These are phyloP conservation scores for Pseudonitzschia multiseries DNA, from an alignment of 108 stramenopile genomes.

Conservation along the genomic window DNA sequence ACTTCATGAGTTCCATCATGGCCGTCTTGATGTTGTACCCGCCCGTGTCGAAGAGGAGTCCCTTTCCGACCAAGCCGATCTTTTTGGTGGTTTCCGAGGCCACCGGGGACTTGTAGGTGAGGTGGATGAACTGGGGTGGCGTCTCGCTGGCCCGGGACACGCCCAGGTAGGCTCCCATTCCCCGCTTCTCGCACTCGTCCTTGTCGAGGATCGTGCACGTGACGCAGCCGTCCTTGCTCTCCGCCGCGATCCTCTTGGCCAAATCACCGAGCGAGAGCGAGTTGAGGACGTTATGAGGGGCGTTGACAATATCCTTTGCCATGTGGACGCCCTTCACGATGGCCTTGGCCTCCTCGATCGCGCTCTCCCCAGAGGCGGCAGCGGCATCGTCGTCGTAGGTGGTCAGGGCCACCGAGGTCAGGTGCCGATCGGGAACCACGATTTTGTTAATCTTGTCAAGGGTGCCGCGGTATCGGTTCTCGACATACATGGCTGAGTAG, in stretches of 20 bases:
- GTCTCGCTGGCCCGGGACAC: slow-evolving; percentile 88
- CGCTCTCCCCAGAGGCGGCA: slow-evolving; percentile 22
- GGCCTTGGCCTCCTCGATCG: slow-evolving; percentile 35
- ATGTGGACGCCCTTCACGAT: slow-evolving; percentile 53
- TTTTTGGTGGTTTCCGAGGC: slow-evolving; percentile 43
- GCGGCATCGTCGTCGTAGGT: slow-evolving; percentile 34
- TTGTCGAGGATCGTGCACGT: slow-evolving; percentile 75
- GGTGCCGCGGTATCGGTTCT: slow-evolving; percentile 58
- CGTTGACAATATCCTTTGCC: slow-evolving; percentile 89
- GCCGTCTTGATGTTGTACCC: slow-evolving; percentile 97
- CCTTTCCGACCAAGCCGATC: slow-evolving; percentile 89
- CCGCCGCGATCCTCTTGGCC: slow-evolving; percentile 62
- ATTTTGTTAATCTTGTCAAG: slow-evolving; percentile 46
- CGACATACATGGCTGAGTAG: slow-evolving; percentile 56
- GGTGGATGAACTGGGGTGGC: slow-evolving; percentile 92
- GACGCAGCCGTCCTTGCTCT: slow-evolving; percentile 53
- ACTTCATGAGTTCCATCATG: slow-evolving; percentile 98
- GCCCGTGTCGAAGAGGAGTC: slow-evolving; percentile 93
- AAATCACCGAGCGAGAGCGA: slow-evolving; percentile 72
- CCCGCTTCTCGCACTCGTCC: slow-evolving; percentile 72
- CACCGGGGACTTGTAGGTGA: slow-evolving; percentile 71
- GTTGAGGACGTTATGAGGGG: slow-evolving; percentile 90
- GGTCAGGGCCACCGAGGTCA: slow-evolving; percentile 44
- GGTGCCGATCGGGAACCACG: slow-evolving; percentile 50
- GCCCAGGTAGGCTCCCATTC: slow-evolving; percentile 90